These are phyloP conservation scores for Poa annua DNA, from an alignment of 176 grass and related monocot species.

Conservation along the genomic window DNA sequence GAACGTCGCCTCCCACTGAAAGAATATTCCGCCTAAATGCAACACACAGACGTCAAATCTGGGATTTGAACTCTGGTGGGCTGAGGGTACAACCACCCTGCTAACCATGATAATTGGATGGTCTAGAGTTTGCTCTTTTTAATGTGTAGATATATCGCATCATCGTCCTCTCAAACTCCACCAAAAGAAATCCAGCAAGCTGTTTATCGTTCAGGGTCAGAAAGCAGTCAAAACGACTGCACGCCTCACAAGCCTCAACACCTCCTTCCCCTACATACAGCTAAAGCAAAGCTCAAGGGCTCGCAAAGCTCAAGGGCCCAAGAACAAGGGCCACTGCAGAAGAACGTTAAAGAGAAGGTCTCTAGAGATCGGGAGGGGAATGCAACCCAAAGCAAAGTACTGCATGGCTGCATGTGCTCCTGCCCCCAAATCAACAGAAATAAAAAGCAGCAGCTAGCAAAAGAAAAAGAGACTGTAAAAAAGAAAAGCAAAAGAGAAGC, in stretches of 20 bases:
- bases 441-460: constrained; percentile 17
- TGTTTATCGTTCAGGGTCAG: constrained; percentile 41
- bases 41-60: no score
- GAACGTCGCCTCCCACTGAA: no score
- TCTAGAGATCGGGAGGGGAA: constrained; percentile 26
- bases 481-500: constrained; percentile 49
- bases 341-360: constrained; percentile 19
- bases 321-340: constrained; percentile 31
- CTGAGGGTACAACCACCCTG: no score
- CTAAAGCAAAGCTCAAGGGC: not conserved
- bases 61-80: no score
- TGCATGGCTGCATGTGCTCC: constrained; percentile 45
- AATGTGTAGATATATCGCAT: not conserved
- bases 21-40: no score
- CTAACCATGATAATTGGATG: no score
- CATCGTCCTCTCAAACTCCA: not conserved
- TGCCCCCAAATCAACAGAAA: constrained; percentile 38
- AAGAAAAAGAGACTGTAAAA: constrained; percentile 42
- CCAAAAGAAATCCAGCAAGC: constrained; percentile 3
- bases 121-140: no score
- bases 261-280: constrained; percentile 4
- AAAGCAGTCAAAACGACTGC: constrained; percentile 56
- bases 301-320: not conserved
- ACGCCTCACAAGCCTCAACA: constrained; percentile 36
- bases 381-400: constrained; percentile 32